Evolutionary conservation across 768 basidiomycete species (phyloP).

Genomic region (Lactifluus piperatus): DNA sequence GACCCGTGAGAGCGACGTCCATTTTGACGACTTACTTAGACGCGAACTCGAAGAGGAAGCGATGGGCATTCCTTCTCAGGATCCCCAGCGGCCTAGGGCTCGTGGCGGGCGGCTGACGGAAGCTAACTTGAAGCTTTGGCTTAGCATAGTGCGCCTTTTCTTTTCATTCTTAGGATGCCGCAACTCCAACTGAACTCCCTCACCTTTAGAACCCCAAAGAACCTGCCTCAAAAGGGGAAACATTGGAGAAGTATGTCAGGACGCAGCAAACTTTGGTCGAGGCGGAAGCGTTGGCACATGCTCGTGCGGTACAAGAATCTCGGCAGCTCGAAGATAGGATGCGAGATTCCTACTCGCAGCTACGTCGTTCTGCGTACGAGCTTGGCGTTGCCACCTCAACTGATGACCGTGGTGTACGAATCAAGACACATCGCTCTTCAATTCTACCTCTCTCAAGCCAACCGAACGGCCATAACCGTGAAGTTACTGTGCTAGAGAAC

Average conservation of each 20-base stretch:
- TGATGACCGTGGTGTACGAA: constrained; percentile 64
- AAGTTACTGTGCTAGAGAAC: constrained; percentile 76
- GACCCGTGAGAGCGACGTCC: constrained; percentile 83
- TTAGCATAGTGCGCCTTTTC: constrained; percentile 50
- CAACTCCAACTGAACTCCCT: neutral
- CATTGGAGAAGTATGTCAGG: constrained; percentile 73
- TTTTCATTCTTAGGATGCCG: neutral
- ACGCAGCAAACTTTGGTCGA: constrained; percentile 73
- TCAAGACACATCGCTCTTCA: constrained; percentile 48
- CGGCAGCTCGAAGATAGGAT: constrained; percentile 65
- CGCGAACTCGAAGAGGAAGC: constrained; percentile 65
- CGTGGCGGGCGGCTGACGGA: constrained; percentile 65
- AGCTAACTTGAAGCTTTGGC: constrained; percentile 74
- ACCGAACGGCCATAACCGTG: constrained; percentile 45
- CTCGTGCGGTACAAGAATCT: constrained; percentile 70
- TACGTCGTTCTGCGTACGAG: constrained; percentile 74
- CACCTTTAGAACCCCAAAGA: constrained; percentile 78
- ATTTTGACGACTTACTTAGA: constrained; percentile 66
- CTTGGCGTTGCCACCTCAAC: constrained; percentile 37
- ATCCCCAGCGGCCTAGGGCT: constrained; percentile 49
- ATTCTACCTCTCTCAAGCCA: constrained; percentile 28
- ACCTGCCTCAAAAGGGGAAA: constrained; percentile 75
- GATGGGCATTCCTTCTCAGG: constrained; percentile 42
- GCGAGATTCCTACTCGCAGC: constrained; percentile 71
- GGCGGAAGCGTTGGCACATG: constrained; percentile 72